Evolutionary conservation across 1,139 yeast genomes (phyloP).

Genomic region (Suhomyces wounanorum): DNA sequence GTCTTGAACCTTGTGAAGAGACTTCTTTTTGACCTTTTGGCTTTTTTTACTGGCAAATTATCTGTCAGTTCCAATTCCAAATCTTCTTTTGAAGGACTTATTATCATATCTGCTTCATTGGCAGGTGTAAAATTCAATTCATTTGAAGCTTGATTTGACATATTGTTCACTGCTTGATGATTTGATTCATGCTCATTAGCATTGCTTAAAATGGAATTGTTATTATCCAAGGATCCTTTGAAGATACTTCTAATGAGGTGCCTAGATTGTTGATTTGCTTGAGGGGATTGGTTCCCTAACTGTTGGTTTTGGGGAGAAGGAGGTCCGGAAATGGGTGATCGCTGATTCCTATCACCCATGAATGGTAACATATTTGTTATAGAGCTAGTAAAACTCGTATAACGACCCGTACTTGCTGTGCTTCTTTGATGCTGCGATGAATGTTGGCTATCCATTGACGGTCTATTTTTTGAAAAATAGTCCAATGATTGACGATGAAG

Average conservation of each 20-base stretch:
- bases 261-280: conserved; percentile 28
- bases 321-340: conserved; percentile 26
- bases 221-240: conserved; percentile 23
- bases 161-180: neutral
- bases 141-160: neutral
- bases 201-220: conserved; percentile 6
- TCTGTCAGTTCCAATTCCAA: conserved; percentile 8
- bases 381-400: conserved; percentile 41
- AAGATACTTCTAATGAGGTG: conserved; percentile 47
- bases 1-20: conserved; percentile 46
- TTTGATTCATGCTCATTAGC: neutral
- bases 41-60: conserved; percentile 25
- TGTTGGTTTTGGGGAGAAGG: conserved; percentile 16
- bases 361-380: conserved; percentile 47
- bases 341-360: conserved; percentile 42
- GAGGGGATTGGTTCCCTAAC: conserved; percentile 10
- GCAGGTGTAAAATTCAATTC: neutral
- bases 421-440: conserved; percentile 18
- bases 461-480: conserved; percentile 28
- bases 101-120: conserved; percentile 10
- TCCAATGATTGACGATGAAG: conserved; percentile 40
- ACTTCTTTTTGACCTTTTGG: conserved; percentile 38
- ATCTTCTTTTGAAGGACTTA: conserved; percentile 12
- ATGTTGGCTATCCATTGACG: conserved; percentile 31
- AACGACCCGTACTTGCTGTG: conserved; percentile 25